phyloP scores from a whole-genome alignment of 352 stramenopile genomes.

The Globisporangium nodosum region DNA sequence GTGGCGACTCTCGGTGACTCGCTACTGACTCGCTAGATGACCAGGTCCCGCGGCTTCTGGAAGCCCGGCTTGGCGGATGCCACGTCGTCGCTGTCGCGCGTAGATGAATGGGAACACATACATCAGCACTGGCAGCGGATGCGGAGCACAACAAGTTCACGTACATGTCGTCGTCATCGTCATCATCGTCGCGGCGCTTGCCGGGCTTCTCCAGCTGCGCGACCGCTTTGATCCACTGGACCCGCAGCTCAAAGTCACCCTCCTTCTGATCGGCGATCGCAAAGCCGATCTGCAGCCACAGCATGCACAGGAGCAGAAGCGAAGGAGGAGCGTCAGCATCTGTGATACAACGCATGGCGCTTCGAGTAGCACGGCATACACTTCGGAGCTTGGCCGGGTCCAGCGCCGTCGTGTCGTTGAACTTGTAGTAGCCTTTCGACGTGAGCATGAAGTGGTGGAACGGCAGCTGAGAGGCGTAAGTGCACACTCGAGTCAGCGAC shows the following conservation, averaged over 20 bases:
- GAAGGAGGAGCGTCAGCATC: neutral
- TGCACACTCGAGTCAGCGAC: neutral
- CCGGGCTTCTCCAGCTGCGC: conserved; percentile 41
- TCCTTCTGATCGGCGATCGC: conserved; percentile 84
- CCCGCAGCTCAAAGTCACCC: conserved; percentile 75
- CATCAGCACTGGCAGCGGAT: neutral
- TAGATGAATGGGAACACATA: neutral
- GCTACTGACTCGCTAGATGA: conserved; percentile 33
- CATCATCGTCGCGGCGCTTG: conserved; percentile 18
- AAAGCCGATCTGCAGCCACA: conserved; percentile 60
- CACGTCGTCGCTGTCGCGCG: conserved; percentile 21
- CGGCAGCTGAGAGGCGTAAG: conserved; percentile 31
- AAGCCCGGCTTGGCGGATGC: conserved; percentile 31
- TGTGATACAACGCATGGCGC: neutral
- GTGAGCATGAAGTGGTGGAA: conserved; percentile 81
- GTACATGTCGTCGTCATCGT: conserved; percentile 14
- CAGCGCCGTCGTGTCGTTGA: conserved; percentile 68
- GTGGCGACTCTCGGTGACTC: neutral
- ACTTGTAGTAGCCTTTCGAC: conserved; percentile 76
- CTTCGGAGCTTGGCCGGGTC: conserved; percentile 72
- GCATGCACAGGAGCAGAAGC: neutral
- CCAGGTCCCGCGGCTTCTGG: conserved; percentile 56
- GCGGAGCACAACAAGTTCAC: neutral
- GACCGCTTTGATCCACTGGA: conserved; percentile 86
- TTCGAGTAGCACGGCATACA: conserved; percentile 22